These are phyloP conservation scores for Acrodontium crateriforme DNA, from an alignment of 2,329 filamentous ascomycete species.

Conservation along the genomic window DNA sequence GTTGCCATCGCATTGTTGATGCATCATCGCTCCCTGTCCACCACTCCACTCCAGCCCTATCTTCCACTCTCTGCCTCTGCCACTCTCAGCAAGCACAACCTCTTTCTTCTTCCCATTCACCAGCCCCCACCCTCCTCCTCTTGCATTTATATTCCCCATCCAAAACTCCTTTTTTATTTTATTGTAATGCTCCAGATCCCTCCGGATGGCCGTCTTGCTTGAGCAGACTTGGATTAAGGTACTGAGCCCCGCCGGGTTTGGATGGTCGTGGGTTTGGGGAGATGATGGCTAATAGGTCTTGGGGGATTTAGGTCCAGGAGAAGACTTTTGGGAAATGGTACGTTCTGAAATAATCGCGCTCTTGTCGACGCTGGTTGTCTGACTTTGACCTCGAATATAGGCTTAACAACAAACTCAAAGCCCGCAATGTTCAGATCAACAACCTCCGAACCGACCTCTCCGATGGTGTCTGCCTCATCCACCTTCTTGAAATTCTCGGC, in stretches of 20 bases:
- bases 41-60: no score
- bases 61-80: no score
- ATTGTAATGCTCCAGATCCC: no score
- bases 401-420: slow-evolving; percentile 90
- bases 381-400: slow-evolving; percentile 21
- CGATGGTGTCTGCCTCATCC: slow-evolving; percentile 90
- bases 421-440: slow-evolving; percentile 63
- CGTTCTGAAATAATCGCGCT: slow-evolving; percentile 12
- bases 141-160: no score
- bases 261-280: background rate
- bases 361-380: background rate
- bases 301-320: slow-evolving; percentile 45
- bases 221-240: slow-evolving; percentile 10
- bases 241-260: background rate
- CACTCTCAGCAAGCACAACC: no score
- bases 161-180: background rate
- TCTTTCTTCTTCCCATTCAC: no score
- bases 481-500: slow-evolving; percentile 91
- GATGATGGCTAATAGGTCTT: slow-evolving; percentile 3
- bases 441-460: slow-evolving; percentile 82
- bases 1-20: no score
- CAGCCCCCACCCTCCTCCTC: no score
- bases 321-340: slow-evolving; percentile 99
- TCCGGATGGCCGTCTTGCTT: slow-evolving; percentile 6
- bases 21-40: no score